Percentiles rank a stretch among this genome's conserved stretches.
phyloP scores from a whole-genome alignment of 2,329 filamentous ascomycete species.

The Mariannaea sp. region DNA sequence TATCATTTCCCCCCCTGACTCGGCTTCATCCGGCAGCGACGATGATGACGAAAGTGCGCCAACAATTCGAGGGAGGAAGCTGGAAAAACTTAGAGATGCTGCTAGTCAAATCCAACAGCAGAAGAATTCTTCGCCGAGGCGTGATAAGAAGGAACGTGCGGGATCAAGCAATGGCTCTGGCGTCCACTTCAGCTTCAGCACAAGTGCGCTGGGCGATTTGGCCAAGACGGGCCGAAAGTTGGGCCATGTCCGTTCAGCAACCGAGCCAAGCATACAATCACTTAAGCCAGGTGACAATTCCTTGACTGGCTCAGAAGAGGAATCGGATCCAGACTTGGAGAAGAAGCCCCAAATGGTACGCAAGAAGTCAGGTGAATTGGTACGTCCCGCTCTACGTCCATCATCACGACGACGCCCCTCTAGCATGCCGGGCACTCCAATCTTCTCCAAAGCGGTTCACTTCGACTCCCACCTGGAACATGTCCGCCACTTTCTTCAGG shows the following conservation, averaged over 20 bases:
- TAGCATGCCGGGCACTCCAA: conserved; percentile 96
- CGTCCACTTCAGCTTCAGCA: conserved; percentile 55
- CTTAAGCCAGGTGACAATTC: conserved; percentile 56
- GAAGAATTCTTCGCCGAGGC: conserved; percentile 54
- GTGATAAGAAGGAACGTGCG: conserved; percentile 47
- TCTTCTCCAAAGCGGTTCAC: conserved; percentile 96
- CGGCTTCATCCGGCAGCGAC: conserved; percentile 78
- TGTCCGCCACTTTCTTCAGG: conserved; percentile 91
- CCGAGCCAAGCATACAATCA: conserved; percentile 57
- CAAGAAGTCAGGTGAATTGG: conserved; percentile 97
- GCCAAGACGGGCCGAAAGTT: conserved; percentile 47
- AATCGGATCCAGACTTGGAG: conserved; percentile 61
- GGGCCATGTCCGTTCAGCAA: conserved; percentile 59
- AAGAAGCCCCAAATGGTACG: conserved; percentile 89
- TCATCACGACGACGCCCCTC: conserved; percentile 82
- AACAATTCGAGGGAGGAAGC: conserved; percentile 52
- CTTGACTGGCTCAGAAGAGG: conserved; percentile 62
- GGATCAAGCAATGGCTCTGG: conserved; percentile 49
- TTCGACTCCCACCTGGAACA: conserved; percentile 97
- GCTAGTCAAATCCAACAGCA: conserved; percentile 73
- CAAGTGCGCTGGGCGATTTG: conserved; percentile 50
- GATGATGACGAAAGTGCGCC: conserved; percentile 79
- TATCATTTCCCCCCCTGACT: conserved; percentile 90
- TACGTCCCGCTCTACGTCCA: conserved; percentile 85
- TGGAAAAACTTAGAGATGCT: conserved; percentile 69